Percentiles rank a stretch among this genome's conserved stretches.
These are phyloP conservation scores for Claviceps sorghi DNA, from an alignment of 2,329 filamentous ascomycete genomes.

Conservation along the genomic window DNA sequence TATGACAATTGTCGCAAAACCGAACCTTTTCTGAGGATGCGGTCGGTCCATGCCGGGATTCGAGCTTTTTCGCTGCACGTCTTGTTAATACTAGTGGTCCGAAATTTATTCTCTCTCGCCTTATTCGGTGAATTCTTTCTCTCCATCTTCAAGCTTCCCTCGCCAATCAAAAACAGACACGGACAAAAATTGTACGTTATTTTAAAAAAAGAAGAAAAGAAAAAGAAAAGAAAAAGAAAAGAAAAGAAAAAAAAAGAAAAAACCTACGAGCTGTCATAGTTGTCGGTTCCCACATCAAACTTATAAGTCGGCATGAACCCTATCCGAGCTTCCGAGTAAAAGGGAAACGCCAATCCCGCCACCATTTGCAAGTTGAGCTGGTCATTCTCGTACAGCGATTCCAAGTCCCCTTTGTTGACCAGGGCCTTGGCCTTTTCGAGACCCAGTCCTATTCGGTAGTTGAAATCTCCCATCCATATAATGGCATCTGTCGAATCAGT, in stretches of 20 bases:
- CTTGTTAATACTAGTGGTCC: neutral
- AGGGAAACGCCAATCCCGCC: slow-evolving; percentile 74
- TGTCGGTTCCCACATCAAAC: slow-evolving; percentile 76
- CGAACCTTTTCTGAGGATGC: slow-evolving; percentile 72
- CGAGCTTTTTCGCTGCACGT: slow-evolving; percentile 65
- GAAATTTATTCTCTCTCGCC: too few relatives aligned
- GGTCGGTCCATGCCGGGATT: slow-evolving; percentile 95
- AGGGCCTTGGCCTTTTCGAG: slow-evolving; percentile 65
- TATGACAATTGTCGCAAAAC: slow-evolving; percentile 76
- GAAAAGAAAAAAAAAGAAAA: neutral
- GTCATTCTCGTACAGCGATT: slow-evolving; percentile 77
- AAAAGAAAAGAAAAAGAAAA: too few relatives aligned
- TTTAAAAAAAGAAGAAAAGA: too few relatives aligned
- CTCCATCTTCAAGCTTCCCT: too few relatives aligned
- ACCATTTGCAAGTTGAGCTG: slow-evolving; percentile 97
- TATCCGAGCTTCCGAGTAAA: slow-evolving; percentile 81
- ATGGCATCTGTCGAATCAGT: slow-evolving; percentile 42
- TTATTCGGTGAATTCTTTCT: too few relatives aligned
- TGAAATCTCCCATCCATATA: slow-evolving; percentile 95
- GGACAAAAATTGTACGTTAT: neutral
- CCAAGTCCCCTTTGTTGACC: slow-evolving; percentile 58
- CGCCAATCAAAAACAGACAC: neutral
- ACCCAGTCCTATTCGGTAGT: slow-evolving; percentile 81
- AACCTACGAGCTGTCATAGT: slow-evolving; percentile 76
- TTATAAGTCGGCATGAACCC: slow-evolving; percentile 91